Percentiles rank a stretch among this genome's conserved stretches.
These are phyloP conservation scores for Hortiboletus campestris DNA, from an alignment of 768 basidiomycete species.

Conservation along the genomic window DNA sequence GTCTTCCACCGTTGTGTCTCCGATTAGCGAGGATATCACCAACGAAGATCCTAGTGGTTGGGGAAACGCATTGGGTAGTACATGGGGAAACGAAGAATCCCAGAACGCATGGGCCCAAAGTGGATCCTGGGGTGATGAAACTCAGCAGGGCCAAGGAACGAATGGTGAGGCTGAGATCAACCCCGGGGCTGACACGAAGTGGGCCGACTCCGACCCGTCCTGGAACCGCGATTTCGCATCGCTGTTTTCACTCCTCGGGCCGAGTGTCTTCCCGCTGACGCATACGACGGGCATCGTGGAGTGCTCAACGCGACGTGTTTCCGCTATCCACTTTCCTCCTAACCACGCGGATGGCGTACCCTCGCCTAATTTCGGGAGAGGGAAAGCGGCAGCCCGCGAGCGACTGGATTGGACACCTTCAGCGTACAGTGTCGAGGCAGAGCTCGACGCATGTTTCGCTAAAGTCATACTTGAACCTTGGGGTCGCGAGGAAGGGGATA, in stretches of 20 bases:
- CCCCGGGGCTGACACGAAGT: slow-evolving; percentile 1
- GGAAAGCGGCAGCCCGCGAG: slow-evolving; percentile 7
- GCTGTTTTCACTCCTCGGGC: slow-evolving; percentile 50
- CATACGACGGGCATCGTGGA: slow-evolving; percentile 68
- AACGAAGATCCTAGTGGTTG: neutral
- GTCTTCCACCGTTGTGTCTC: neutral
- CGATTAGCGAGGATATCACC: neutral
- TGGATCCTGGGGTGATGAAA: slow-evolving; percentile 1
- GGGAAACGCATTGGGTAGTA: slow-evolving; percentile 2
- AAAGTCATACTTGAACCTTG: slow-evolving; percentile 57
- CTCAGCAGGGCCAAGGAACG: slow-evolving; percentile 9
- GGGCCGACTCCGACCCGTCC: slow-evolving; percentile 17
- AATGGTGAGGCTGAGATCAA: neutral
- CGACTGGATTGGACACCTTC: slow-evolving; percentile 18
- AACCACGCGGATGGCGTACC: slow-evolving; percentile 14
- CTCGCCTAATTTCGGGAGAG: neutral
- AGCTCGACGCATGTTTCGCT: slow-evolving; percentile 46
- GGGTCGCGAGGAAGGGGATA: slow-evolving; percentile 41
- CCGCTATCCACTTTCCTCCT: slow-evolving; percentile 42
- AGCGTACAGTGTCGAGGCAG: slow-evolving; percentile 40
- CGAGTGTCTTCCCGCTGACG: slow-evolving; percentile 55
- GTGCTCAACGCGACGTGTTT: slow-evolving; percentile 58
- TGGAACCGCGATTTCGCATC: slow-evolving; percentile 24
- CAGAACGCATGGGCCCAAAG: slow-evolving; percentile 13
- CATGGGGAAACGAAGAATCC: slow-evolving; percentile 13